Percentiles rank a stretch among this genome's conserved stretches.
These are phyloP conservation scores for Pelargonium australe DNA, from an alignment of 441 rosid genomes.

Conservation along the genomic window DNA sequence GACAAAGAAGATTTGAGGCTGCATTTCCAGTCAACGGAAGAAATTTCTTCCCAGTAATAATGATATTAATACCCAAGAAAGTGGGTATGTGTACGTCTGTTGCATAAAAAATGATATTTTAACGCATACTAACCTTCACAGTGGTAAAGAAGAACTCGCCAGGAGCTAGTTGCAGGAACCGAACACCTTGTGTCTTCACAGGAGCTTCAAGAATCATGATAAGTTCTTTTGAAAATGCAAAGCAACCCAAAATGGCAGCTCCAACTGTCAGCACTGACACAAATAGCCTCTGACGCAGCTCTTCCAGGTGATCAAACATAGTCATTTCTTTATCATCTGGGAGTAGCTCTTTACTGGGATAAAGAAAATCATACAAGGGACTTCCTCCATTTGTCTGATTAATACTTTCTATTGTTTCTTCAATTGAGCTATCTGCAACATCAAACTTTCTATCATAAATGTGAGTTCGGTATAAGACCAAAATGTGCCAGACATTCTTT, in stretches of 20 bases:
- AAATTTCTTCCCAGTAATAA: not conserved
- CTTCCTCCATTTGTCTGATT: conserved; percentile 39
- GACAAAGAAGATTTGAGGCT: not conserved
- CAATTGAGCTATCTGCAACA: conserved; percentile 31
- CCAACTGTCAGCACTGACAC: conserved; percentile 89
- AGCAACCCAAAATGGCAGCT: conserved; percentile 84
- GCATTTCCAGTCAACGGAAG: not conserved
- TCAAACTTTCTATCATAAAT: conserved; percentile 21
- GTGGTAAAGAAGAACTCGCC: conserved; percentile 98
- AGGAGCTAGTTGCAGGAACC: conserved; percentile 91
- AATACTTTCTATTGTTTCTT: conserved; percentile 24
- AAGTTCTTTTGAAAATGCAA: conserved; percentile 82
- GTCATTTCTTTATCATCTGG: conserved; percentile 96
- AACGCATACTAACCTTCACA: conserved; percentile 51
- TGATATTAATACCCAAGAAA: not conserved
- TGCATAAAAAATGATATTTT: not conserved
- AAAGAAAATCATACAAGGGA: conserved; percentile 60
- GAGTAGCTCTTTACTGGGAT: conserved; percentile 82
- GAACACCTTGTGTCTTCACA: conserved; percentile 79
- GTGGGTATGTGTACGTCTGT: not conserved
- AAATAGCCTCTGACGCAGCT: conserved; percentile 78
- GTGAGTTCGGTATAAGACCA: conserved; percentile 12
- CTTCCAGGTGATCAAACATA: conserved; percentile 92
- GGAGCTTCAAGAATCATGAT: conserved; percentile 90
- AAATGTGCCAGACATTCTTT: conserved; percentile 1